Base-by-base conservation (phyloP, 2,329 filamentous ascomycete species). In the Trichoderma gracile region DNA sequence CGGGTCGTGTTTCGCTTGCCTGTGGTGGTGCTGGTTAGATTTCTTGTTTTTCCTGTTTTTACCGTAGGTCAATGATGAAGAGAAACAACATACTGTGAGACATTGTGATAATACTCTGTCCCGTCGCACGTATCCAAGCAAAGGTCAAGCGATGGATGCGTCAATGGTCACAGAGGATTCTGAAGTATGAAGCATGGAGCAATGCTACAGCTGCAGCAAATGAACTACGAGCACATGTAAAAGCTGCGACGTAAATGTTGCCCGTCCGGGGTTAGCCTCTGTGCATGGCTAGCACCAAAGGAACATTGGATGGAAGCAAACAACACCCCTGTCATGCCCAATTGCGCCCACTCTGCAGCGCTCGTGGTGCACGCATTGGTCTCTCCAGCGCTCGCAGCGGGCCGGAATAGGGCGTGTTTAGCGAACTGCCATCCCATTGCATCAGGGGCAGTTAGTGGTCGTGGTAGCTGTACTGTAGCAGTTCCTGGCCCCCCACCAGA, bases 1-100 rank as follows among this genome's bases (percentile, higher is more conserved):
- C 94, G 88, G 50, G 92, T 94, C 50, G 93, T 96, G 79, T 97
- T 97, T 71, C 92, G 87, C 80, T 97, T 96, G 74, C 86, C 86
- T 88, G 65, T 87, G 65, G 25, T 10, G 23, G 25, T 25, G 8
- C 38, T n/a, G 10, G 53, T 57, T 25, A 57, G 53, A 15, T 50
- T 30, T 25, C 21, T 38, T 4, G n/a, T n/a, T n/a, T n/a, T n/a
- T n/a, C n/a, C n/a, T n/a, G 27, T 12, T 12, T 9, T 7, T 15
- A 14, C 33, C 23, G 40, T 14, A 38, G 33, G 23, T 42, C 25
- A 12, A 10, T 10, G 33, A 19, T 33, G 47, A 15, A 9, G 27
- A 21, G 53, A 17, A 15, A 19, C 4, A 8, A 45, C 59, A 3
- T 54, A 62, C 59, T 62, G 27, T 62, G 59, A 38, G 59, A 62